Percentiles rank a stretch among this genome's conserved stretches.
Evolutionary conservation across 73 alveolate genomes (phyloP).

Genomic region (Loxodes magnus): DNA sequence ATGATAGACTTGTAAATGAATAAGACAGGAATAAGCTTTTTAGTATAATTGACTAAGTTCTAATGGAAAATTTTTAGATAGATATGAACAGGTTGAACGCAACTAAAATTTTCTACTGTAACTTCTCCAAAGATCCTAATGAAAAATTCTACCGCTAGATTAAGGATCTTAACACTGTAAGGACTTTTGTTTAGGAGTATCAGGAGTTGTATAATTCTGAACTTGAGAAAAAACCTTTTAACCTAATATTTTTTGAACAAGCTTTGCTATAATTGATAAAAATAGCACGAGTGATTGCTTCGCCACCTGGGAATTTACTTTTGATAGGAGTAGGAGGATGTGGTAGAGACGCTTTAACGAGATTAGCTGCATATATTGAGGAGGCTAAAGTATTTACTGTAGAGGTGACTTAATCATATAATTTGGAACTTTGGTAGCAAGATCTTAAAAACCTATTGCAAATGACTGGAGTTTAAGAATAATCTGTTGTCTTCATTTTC

Average conservation of each 20-base stretch:
- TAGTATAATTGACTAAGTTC: conserved; percentile 31
- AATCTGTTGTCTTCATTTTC: conserved; percentile 60
- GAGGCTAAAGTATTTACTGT: conserved; percentile 66
- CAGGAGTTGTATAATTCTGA: conserved; percentile 17
- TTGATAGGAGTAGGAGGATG: conserved; percentile 84
- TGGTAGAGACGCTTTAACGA: conserved; percentile 66
- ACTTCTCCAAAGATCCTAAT: conserved; percentile 16
- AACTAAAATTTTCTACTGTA: background rate
- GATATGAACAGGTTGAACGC: conserved; percentile 15
- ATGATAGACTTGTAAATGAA: conserved; percentile 81
- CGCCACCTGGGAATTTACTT: conserved; percentile 86
- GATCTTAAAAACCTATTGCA: conserved; percentile 68
- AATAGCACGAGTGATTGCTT: conserved; percentile 76
- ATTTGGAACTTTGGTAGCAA: conserved; percentile 66
- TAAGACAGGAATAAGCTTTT: conserved; percentile 53
- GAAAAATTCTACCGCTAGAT: conserved; percentile 19
- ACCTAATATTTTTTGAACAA: conserved; percentile 83
- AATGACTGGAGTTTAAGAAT: conserved; percentile 60
- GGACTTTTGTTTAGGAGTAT: background rate
- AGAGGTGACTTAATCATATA: conserved; percentile 74
- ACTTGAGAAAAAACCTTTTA: conserved; percentile 43
- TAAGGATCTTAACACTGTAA: background rate
- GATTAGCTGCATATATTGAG: conserved; percentile 71
- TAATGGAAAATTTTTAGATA: conserved; percentile 51
- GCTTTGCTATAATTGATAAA: conserved; percentile 84